Base-by-base conservation (phyloP, 192 early-diverging fungal species). In the Kickxella alabastrina region DNA sequence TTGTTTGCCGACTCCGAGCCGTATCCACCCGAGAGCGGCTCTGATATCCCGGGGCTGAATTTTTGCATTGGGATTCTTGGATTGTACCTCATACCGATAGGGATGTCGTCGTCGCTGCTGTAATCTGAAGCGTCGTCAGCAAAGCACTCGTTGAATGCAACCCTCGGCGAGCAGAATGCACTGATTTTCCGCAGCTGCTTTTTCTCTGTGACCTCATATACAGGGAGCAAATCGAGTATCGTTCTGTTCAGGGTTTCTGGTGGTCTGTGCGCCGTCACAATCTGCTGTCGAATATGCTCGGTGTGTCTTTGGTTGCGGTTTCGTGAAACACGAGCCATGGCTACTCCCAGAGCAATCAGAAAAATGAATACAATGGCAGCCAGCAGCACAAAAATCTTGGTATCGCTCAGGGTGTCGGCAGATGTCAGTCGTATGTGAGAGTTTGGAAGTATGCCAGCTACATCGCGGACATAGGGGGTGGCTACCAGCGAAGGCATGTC, bases 381-480 rank as follows among this genome's bases (percentile, higher is more conserved):
- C 12, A 75, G 43, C 9, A 75, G 56, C n/a, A 75, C 60, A 45
- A 75, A 75, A 52, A 75, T 75, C 49, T 75, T 75, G 31, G 72
- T 75, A 41, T 75, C 72, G 50, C 72, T 75, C 35, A 75, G 65
- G 14, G 72, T 59, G 21, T 75, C 72, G 6, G 68, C 45, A 3
- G 68, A 51, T 21, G 43, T 22, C 8, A 52, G 4, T 7, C 35
- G 35, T 28, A 38, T 31, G 21, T 49, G 57, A 6, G 49, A 31
- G 13, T 51, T 38, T 13, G 47, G 57, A 14, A 44, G 13, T 22
- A 29, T 44, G 21, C 58, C 49, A 4, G 49, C 57, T 12, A 39
- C 48, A 10, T 58, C 43, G 17, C 56, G 37, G 14, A 35, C 35
- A 6, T 21, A 14, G 3, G 52, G 31, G 15, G 35, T 36, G 35